These are phyloP conservation scores for Crithidia bombi DNA, from an alignment of 208 protist genomes.

Conservation along the genomic window DNA sequence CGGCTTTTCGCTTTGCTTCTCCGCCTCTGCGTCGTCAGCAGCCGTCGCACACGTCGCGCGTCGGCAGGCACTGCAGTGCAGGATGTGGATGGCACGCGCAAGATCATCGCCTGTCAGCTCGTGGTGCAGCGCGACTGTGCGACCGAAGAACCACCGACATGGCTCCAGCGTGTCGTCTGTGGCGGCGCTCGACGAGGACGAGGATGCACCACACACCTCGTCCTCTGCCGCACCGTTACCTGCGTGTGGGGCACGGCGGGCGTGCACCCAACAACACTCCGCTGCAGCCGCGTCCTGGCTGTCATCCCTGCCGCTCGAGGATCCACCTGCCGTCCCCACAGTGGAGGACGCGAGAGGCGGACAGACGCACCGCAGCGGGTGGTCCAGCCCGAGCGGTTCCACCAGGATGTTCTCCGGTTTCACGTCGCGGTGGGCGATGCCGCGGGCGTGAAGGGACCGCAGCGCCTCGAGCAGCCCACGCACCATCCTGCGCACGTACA, in stretches of 20 bases:
- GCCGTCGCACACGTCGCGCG: neutral
- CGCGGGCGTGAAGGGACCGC: constrained; percentile 48
- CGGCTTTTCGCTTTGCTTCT: too few relatives aligned
- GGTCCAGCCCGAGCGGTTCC: constrained; percentile 40
- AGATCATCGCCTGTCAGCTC: constrained; percentile 29
- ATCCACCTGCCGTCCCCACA: neutral
- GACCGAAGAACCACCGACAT: constrained; percentile 19
- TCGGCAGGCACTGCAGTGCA: constrained; percentile 28
- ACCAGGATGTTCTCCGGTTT: constrained; percentile 69
- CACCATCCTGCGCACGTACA: constrained; percentile 35
- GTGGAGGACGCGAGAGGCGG: constrained; percentile 11
- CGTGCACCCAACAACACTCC: constrained; percentile 29
- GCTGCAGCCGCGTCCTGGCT: too few relatives aligned
- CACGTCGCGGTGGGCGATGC: constrained; percentile 67
- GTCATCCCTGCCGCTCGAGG: neutral
- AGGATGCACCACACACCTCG: neutral
- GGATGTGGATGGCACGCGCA: constrained; percentile 13
- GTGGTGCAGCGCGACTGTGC: constrained; percentile 24
- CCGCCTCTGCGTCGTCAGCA: neutral
- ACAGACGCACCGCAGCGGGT: constrained; percentile 37
- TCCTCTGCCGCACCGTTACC: neutral
- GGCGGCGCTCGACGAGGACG: neutral
- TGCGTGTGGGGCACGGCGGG: neutral
- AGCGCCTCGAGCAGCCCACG: constrained; percentile 47
- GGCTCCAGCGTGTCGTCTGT: constrained; percentile 8